phyloP scores from a whole-genome alignment of 1,284 basidiomycete species.

The Microbotryomycetes sp. region DNA sequence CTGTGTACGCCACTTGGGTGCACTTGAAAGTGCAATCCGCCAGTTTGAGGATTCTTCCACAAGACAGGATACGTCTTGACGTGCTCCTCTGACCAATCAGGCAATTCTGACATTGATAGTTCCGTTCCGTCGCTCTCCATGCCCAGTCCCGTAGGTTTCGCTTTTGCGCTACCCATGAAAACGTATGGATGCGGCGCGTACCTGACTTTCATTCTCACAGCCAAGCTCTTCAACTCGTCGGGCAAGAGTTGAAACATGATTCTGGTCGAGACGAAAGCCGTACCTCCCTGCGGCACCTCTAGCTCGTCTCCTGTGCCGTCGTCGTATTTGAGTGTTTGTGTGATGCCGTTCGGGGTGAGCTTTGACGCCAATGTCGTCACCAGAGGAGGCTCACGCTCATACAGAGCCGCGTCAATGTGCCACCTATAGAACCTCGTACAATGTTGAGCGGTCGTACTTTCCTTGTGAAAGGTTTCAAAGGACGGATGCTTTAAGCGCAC shows the following conservation, averaged over 20 bases:
- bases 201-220: slow-evolving; percentile 62
- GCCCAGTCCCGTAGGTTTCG: slow-evolving; percentile 65
- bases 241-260: slow-evolving; percentile 80
- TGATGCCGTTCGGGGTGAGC: slow-evolving; percentile 57
- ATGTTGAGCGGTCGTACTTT: slow-evolving; percentile 59
- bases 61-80: slow-evolving; percentile 62
- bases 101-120: slow-evolving; percentile 56
- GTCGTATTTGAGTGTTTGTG: slow-evolving; percentile 71
- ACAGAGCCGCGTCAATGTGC: slow-evolving; percentile 87
- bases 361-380: slow-evolving; percentile 74
- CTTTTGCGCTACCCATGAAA: slow-evolving; percentile 71
- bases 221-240: slow-evolving; percentile 66
- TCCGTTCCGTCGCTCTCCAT: slow-evolving; percentile 69
- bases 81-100: slow-evolving; percentile 63
- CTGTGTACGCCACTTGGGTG: slow-evolving; percentile 38
- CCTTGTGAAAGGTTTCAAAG: slow-evolving; percentile 84
- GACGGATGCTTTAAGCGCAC: slow-evolving; percentile 61
- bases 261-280: slow-evolving; percentile 64
- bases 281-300: slow-evolving; percentile 73
- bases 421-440: slow-evolving; percentile 80
- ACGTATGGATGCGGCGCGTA: slow-evolving; percentile 71
- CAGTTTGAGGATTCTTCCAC: slow-evolving; percentile 79
- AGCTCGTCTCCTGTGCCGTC: slow-evolving; percentile 81
- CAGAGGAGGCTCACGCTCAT: slow-evolving; percentile 62
- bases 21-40: slow-evolving; percentile 61